Evolutionary conservation across 257 asterid genomes (phyloP), one percentile per base, ranked within the genome.

Genomic region (Linderniella brevidens): DNA sequence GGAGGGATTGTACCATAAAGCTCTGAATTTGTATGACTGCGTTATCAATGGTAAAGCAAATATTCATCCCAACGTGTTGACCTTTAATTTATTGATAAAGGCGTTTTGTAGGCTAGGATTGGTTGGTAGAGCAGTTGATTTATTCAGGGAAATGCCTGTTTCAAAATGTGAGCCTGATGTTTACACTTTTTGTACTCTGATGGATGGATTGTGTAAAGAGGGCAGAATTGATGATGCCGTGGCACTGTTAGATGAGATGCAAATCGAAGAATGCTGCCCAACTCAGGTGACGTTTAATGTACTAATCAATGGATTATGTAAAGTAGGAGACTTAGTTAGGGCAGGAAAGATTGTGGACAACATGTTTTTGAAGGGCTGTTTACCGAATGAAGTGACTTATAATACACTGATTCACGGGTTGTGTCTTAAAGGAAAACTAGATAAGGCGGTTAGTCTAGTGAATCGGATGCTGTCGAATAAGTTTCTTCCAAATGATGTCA

Each of bases 201-300:
- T 90, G 98, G 93, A 90, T 69, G 98, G 98, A 17, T 55, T 90
- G 63, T 90, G 98, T 50, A 90, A 84, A 70, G 87, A 64, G 46
- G 69, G 68, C 55, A 68, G 87, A 70, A 73, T 85, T 35, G 92
- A 90, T 18, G 92, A 90, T 51, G 96, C 96, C 5, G 83, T 85
- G 48, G 68, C 80, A 41, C 64, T 90, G 74, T 69, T 85, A 68
- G 98, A 90, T 57, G 98, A 90, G 76, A 90, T 90, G 96, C 96
- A 90, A 47, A 56, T 77, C 25, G 93, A 90, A 65, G 94, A 94
- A 0, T 81, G 94, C 58, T 58, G 37, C 50, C 96, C 94, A 0
- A 72, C 58, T 58, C 68, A 71, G 4, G 65, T 67, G 13, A 71
- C 82, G 3, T 85, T 80, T 60, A 90, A 90, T 62, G 93, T 79